Base-by-base conservation (phyloP, 2,329 filamentous ascomycete genomes). In the Elsinoe necatrix region DNA sequence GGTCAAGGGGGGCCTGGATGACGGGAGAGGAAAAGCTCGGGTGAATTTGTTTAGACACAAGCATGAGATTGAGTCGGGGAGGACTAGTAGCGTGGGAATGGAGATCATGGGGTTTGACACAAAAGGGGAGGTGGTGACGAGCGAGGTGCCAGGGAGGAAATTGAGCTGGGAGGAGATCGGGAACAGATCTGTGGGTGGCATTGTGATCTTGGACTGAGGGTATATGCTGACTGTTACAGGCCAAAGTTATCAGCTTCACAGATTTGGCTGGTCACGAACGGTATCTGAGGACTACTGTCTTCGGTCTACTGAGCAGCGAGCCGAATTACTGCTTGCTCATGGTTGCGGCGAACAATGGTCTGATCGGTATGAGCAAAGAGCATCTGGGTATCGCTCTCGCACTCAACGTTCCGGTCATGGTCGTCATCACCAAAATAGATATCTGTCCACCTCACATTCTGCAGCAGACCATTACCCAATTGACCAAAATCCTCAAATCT, bases 41-140 rank as follows among this genome's bases (percentile, higher is more conserved):
- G 88, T 98, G 54, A 97, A 95, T 62, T 82, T 98, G 11, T 98
- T 98, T 73, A 83, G 93, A 14, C 93, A 98, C 72, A 97, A 98
- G 72, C 93, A 98, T 67, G 93, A 98, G 73, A 87, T 97, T 39
- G 93, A 98, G 72, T 93, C 88, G 47, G 93, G 93, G 1, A 81
- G 93, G 62, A 98, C 93, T 8, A 95, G 89, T 68, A 96, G 91
- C 0, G 93, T 98, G 0, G 92, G 93, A 41, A 95, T 97, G 91
- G 93, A 98, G 71, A 97, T 97, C 60, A 90, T 97, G 86, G 93
- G 93, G 1, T 98, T 96, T 64, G 90, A 97, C 70, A 89, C 86
- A 52, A 80, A 81, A 56, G 92, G 93, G 25, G 82, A 91, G 23
- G 86, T 95, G 25, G 81, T 97, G 14, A 82, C 84, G 14, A 92